These are phyloP conservation scores for Sesbania bispinosa DNA, from an alignment of 306 rosid species.

Conservation along the genomic window DNA sequence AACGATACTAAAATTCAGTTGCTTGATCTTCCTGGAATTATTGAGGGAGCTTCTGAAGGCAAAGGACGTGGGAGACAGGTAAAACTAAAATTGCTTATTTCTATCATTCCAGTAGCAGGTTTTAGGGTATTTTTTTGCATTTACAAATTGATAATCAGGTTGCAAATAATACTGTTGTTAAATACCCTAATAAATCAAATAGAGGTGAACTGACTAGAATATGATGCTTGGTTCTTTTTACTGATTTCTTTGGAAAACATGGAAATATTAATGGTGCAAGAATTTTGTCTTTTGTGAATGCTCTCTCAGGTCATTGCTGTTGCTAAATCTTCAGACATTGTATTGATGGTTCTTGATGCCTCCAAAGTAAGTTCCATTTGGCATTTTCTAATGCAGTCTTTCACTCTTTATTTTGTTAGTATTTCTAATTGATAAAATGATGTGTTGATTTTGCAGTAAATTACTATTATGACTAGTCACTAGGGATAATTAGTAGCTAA, in stretches of 20 bases:
- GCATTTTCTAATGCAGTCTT: not conserved
- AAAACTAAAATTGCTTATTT: conserved; percentile 23
- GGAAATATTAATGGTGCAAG: conserved; percentile 15
- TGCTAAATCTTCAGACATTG: conserved; percentile 97
- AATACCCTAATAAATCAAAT: not conserved
- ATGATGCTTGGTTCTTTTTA: conserved; percentile 4
- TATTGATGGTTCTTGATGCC: conserved; percentile 96
- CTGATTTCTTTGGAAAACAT: conserved; percentile 10
- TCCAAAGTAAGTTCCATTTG: conserved; percentile 69
- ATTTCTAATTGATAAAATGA: conserved; percentile 16
- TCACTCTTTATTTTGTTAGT: conserved; percentile 18
- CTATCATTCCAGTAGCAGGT: not conserved
- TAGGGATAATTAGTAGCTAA: not conserved
- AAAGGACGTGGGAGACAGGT: conserved; percentile 99
- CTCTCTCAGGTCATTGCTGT: conserved; percentile 95
- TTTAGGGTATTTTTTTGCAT: not conserved
- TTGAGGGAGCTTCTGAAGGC: conserved; percentile 99
- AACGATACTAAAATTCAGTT: conserved; percentile 97
- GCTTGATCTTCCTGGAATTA: conserved; percentile 99
- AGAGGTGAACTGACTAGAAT: not conserved
- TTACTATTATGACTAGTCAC: not conserved
- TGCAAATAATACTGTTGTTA: not conserved
- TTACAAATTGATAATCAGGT: conserved; percentile 1
- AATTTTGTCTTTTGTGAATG: conserved; percentile 21
- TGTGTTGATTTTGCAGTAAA: not conserved